Evolutionary conservation across 768 basidiomycete species (phyloP).

Genomic region (Hemileccinum rubropunctum): DNA sequence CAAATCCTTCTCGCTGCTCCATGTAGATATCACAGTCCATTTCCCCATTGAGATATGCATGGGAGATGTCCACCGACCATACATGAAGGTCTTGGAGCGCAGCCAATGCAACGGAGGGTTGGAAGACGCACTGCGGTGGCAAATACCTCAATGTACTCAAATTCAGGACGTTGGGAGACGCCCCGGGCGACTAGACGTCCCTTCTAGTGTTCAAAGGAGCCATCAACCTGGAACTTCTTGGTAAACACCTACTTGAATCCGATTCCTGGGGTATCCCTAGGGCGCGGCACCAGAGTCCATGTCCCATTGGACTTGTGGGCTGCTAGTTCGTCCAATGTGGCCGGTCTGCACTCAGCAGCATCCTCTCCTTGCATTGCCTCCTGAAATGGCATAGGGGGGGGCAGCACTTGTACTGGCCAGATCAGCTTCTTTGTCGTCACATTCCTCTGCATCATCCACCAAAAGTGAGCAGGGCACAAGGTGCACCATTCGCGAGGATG

Average conservation of each 20-base stretch:
- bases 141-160: constrained; percentile 35
- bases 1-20: too few relatives aligned
- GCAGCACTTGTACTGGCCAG: too few relatives aligned
- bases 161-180: constrained; percentile 28
- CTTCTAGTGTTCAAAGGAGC: constrained; percentile 36
- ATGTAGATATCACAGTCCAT: not conserved
- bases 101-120: constrained; percentile 20
- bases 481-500: too few relatives aligned
- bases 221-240: constrained; percentile 15
- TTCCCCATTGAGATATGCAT: not conserved
- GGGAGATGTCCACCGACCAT: not conserved
- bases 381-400: too few relatives aligned
- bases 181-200: constrained; percentile 37
- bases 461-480: too few relatives aligned
- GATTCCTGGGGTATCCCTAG: constrained; percentile 29
- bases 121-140: constrained; percentile 24
- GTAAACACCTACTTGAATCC: constrained; percentile 36
- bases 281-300: constrained; percentile 23
- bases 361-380: too few relatives aligned
- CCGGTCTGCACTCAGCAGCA: too few relatives aligned
- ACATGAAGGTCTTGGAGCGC: constrained; percentile 29
- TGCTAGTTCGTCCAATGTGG: too few relatives aligned
- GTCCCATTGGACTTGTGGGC: constrained; percentile 11
- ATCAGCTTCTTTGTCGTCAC: too few relatives aligned
- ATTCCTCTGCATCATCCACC: too few relatives aligned